A percentile compares a stretch with the other conserved stretches of the same genome.
Evolutionary conservation across 164 flowering plant genomes (phyloP).

Genomic region (Umbellularia californica): DNA sequence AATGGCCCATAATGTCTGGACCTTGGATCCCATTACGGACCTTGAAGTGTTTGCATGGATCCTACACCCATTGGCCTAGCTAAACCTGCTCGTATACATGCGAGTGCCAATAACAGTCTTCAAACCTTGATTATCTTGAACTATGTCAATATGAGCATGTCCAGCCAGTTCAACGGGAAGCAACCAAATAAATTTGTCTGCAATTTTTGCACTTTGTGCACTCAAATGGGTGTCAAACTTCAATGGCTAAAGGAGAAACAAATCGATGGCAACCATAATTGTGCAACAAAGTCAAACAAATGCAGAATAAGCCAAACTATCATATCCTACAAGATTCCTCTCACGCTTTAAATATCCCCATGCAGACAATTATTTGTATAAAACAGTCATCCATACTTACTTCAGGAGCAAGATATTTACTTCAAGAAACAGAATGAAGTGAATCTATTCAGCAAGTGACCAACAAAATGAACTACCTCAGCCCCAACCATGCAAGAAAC

Average conservation of each 20-base stretch:
- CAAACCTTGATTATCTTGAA: too few relatives aligned
- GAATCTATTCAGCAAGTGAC: not conserved
- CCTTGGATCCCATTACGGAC: too few relatives aligned
- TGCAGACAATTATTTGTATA: not conserved
- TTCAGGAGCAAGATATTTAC: not conserved
- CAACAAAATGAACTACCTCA: slow-evolving; percentile 24
- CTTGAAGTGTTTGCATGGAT: too few relatives aligned
- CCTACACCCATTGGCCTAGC: too few relatives aligned
- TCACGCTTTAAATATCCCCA: not conserved
- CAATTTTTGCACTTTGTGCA: too few relatives aligned
- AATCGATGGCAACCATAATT: not conserved
- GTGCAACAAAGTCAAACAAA: not conserved
- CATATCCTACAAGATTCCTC: not conserved
- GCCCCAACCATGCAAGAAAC: too few relatives aligned
- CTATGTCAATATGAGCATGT: too few relatives aligned
- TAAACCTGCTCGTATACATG: too few relatives aligned
- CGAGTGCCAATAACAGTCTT: too few relatives aligned
- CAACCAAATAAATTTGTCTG: too few relatives aligned
- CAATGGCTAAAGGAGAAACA: not conserved
- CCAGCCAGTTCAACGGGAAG: too few relatives aligned
- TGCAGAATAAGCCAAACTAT: not conserved
- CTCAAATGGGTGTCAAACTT: not conserved
- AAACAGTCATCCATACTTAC: not conserved
- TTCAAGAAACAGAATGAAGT: not conserved
- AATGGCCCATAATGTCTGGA: too few relatives aligned